These are phyloP conservation scores for Fusarium fujikuroi DNA, from an alignment of 2,329 filamentous ascomycete species.

Conservation along the genomic window DNA sequence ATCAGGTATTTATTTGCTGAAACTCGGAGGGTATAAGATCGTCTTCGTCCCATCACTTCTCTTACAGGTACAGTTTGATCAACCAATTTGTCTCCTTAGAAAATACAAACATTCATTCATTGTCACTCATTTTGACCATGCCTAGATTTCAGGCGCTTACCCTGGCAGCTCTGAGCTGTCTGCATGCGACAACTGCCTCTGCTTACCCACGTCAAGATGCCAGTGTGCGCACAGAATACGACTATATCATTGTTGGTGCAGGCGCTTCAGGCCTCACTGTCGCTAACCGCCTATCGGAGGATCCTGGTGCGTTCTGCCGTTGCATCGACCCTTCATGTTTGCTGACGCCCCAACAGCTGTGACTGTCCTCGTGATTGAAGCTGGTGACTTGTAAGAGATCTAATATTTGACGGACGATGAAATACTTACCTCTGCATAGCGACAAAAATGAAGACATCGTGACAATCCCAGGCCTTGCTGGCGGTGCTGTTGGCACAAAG, in stretches of 20 bases:
- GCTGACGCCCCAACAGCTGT: slow-evolving; percentile 16
- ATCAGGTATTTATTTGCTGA: background rate
- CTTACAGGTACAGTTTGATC: background rate
- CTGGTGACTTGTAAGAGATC: slow-evolving; percentile 34
- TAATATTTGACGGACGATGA: too few species aligned
- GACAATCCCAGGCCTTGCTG: slow-evolving; percentile 37
- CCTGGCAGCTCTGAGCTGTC: background rate
- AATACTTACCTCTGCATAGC: background rate
- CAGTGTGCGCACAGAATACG: slow-evolving; percentile 21
- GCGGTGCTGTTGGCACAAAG: slow-evolving; percentile 38
- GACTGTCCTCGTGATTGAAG: slow-evolving; percentile 37
- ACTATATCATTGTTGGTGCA: slow-evolving; percentile 36
- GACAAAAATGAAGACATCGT: slow-evolving; percentile 34
- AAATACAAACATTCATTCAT: background rate
- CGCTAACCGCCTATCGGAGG: slow-evolving; percentile 34
- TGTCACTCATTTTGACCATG: slow-evolving; percentile 1
- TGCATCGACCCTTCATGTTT: background rate
- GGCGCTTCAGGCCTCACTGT: slow-evolving; percentile 37
- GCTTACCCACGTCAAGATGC: background rate
- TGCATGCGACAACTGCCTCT: background rate
- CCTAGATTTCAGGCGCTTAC: background rate
- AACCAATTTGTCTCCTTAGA: background rate
- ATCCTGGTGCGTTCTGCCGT: slow-evolving; percentile 19
- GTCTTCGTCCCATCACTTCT: background rate
- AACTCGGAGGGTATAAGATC: slow-evolving; percentile 5